A percentile compares a stretch with the other conserved stretches of the same genome.
Evolutionary conservation across 306 rosid species (phyloP).

Genomic region (Neltuma alba): DNA sequence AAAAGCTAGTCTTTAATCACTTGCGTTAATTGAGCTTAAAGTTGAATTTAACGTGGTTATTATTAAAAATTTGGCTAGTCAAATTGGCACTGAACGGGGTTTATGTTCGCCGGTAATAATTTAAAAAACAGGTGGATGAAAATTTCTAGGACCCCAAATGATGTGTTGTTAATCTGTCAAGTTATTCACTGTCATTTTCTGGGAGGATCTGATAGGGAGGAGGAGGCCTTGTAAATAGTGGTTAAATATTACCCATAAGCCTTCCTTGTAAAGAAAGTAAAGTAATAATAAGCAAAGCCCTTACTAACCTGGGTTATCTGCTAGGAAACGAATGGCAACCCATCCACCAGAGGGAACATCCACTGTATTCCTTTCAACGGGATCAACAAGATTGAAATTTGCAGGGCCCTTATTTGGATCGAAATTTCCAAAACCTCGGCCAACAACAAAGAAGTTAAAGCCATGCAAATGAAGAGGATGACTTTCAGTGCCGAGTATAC

Average conservation of each 20-base stretch:
- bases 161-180: too few species aligned
- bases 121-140: too few species aligned
- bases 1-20: neutral
- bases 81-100: neutral
- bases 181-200: too few species aligned
- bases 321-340: constrained; percentile 51
- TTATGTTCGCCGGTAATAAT: neutral
- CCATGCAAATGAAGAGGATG: constrained; percentile 66
- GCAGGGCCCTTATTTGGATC: constrained; percentile 41
- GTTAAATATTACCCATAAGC: neutral
- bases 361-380: constrained; percentile 51
- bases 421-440: constrained; percentile 58
- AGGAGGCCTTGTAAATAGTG: too few species aligned
- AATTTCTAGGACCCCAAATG: too few species aligned
- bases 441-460: constrained; percentile 56
- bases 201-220: too few species aligned
- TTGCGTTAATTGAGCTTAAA: neutral
- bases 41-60: neutral
- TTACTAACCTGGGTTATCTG: constrained; percentile 58
- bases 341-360: constrained; percentile 60
- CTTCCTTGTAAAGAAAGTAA: neutral
- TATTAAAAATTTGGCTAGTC: neutral
- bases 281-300: neutral
- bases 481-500: constrained; percentile 47
- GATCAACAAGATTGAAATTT: constrained; percentile 52